These are phyloP conservation scores for Xylaria palmicola DNA, from an alignment of 495 filamentous ascomycete species.

Conservation along the genomic window DNA sequence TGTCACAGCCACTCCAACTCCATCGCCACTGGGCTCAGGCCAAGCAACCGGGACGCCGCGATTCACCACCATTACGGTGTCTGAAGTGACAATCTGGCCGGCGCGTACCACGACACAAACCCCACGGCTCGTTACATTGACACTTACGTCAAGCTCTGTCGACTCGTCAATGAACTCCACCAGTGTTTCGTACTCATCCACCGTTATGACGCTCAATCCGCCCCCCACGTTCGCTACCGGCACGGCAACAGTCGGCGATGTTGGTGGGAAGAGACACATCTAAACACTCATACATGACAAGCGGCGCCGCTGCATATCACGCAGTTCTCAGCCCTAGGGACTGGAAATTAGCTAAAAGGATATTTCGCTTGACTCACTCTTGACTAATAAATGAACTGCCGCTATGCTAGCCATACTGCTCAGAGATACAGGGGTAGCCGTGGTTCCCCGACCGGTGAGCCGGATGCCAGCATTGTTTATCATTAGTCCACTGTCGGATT, in stretches of 20 bases:
- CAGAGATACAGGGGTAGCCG: neutral
- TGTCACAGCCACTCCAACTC: slow-evolving; percentile 8
- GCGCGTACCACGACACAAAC: neutral
- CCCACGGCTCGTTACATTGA: slow-evolving; percentile 12
- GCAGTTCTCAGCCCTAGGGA: neutral
- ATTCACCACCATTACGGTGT: slow-evolving; percentile 15
- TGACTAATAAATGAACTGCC: neutral
- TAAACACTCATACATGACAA: neutral
- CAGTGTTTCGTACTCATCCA: slow-evolving; percentile 13
- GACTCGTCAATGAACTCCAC: slow-evolving; percentile 17
- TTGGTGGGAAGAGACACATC: slow-evolving; percentile 1
- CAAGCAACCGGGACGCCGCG: neutral
- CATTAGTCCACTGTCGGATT: neutral
- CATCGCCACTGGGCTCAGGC: neutral
- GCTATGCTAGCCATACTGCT: neutral
- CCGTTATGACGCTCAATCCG: slow-evolving; percentile 13
- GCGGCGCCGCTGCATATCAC: neutral
- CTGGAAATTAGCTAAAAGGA: neutral
- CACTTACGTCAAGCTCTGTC: slow-evolving; percentile 14
- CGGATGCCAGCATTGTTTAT: neutral
- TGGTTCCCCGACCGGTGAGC: neutral
- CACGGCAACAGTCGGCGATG: slow-evolving; percentile 9
- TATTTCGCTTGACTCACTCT: neutral
- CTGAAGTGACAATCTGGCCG: slow-evolving; percentile 15
- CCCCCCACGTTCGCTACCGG: slow-evolving; percentile 10